Evolutionary conservation across 345 rosid genomes (phyloP).

Genomic region (Raphanus sativus): DNA sequence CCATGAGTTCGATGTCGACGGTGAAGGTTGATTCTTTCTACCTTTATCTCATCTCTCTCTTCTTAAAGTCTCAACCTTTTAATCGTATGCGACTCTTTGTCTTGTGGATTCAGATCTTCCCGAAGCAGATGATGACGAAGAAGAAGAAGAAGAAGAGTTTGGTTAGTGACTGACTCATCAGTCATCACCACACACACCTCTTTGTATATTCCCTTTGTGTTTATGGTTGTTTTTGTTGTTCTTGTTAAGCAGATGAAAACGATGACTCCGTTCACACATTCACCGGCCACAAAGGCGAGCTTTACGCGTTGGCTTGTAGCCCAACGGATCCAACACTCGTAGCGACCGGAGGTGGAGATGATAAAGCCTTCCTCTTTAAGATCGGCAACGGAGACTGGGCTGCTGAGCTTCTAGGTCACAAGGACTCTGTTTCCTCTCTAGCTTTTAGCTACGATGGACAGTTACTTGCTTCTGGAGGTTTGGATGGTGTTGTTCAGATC

Average conservation of each 20-base stretch:
- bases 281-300: conserved; percentile 83
- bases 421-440: conserved; percentile 73
- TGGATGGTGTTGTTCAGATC: conserved; percentile 73
- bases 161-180: conserved; percentile 29
- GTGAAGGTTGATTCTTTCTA: conserved; percentile 51
- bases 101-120: conserved; percentile 64
- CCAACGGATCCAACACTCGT: conserved; percentile 75
- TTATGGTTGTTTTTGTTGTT: neutral
- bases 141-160: conserved; percentile 39
- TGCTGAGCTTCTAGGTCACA: conserved; percentile 75
- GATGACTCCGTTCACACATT: conserved; percentile 91
- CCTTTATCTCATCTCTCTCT: neutral
- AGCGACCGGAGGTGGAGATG: conserved; percentile 95
- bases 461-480: conserved; percentile 77
- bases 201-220: too few relatives aligned
- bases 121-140: conserved; percentile 63
- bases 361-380: conserved; percentile 77
- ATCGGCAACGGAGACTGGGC: conserved; percentile 92
- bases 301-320: conserved; percentile 73
- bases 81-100: neutral
- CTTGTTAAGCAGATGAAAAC: conserved; percentile 61
- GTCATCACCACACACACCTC: too few relatives aligned
- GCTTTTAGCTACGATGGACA: conserved; percentile 77
- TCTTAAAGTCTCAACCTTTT: neutral
- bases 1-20: conserved; percentile 67